Evolutionary conservation across 2,329 filamentous ascomycete species (phyloP).

Genomic region (Curvularia eragrostidis): DNA sequence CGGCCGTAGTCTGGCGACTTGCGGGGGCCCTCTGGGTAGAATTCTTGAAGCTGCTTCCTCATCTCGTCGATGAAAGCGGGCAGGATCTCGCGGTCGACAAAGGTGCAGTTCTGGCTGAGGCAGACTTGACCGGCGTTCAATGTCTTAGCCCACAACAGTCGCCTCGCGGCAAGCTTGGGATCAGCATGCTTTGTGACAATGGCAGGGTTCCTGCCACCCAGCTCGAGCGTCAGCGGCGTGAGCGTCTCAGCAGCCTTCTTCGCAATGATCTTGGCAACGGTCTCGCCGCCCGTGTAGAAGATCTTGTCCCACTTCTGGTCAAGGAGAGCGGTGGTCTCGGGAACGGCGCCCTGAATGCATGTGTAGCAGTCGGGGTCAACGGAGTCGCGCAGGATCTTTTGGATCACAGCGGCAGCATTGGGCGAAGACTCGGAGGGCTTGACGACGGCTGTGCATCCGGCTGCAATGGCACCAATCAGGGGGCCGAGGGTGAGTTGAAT

Average conservation of each 20-base stretch:
- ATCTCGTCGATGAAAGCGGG: constrained; percentile 76
- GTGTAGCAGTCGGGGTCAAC: constrained; percentile 80
- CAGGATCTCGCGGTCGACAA: constrained; percentile 78
- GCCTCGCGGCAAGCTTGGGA: constrained; percentile 77
- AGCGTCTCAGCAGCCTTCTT: constrained; percentile 62
- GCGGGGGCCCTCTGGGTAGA: constrained; percentile 83
- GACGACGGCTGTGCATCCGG: constrained; percentile 85
- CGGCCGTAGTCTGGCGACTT: constrained; percentile 78
- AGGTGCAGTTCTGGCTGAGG: constrained; percentile 88
- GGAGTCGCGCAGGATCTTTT: constrained; percentile 75
- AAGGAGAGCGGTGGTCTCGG: constrained; percentile 81
- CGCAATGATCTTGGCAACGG: constrained; percentile 68
- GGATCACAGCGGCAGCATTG: constrained; percentile 76
- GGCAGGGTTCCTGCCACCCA: constrained; percentile 90
- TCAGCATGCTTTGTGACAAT: constrained; percentile 87
- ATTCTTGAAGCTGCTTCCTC: constrained; percentile 72
- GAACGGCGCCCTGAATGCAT: constrained; percentile 79
- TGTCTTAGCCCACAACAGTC: constrained; percentile 88
- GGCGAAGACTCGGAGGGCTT: constrained; percentile 90
- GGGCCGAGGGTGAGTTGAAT: constrained; percentile 80
- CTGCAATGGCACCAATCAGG: constrained; percentile 86
- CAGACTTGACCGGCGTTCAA: constrained; percentile 91
- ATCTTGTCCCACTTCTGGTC: constrained; percentile 97
- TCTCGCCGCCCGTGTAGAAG: constrained; percentile 85
- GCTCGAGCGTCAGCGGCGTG: constrained; percentile 86